Evolutionary conservation across 495 filamentous ascomycete genomes (phyloP), one percentile per base, ranked within the genome.

Genomic region (Trichoderma asperelloides): DNA sequence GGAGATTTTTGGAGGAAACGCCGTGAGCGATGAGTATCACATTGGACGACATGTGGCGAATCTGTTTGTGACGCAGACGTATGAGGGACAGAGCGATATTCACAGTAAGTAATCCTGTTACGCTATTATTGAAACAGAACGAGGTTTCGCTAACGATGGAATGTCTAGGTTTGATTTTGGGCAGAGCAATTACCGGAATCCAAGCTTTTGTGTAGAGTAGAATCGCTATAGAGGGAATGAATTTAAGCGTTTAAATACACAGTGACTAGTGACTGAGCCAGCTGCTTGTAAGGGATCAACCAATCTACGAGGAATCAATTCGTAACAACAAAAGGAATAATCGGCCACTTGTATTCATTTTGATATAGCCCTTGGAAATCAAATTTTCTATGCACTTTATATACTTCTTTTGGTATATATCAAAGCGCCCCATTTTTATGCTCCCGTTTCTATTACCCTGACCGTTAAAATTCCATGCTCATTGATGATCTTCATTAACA

Each of bases 11-110:
- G 95, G 95, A 43, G 95, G 95, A 13, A 98, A 98, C 74, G 96
- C 96, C 18, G 91, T 94, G 51, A 96, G 92, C 70, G 96, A 98
- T 72, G 95, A 98, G 79, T 98, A 98, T 74, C 85, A 85, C 39
- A 97, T 98, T 72, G 95, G 90, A 43, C 86, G 95, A 71, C 96
- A 98, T 81, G 95, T 97, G 39, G 90, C 95, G 55, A 98, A 98
- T 75, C 74, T 98, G 68, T 98, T 96, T 75, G 96, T 98, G 65
- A 96, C 94, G 57, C 94, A 97, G 76, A 98, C 94, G 1, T 98
- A 98, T 70, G 95, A 97, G 78, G 94, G 94, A 9, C 94, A 97
- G 76, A 96, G 92, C 70, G 94, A 98, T 79, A 97, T 97, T 70
- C 94, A 97, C 75, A 83, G 92, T 95, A 79, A 85, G 91, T 84